phyloP scores from a whole-genome alignment of 352 stramenopile genomes.

The Phytopythium montanum region DNA sequence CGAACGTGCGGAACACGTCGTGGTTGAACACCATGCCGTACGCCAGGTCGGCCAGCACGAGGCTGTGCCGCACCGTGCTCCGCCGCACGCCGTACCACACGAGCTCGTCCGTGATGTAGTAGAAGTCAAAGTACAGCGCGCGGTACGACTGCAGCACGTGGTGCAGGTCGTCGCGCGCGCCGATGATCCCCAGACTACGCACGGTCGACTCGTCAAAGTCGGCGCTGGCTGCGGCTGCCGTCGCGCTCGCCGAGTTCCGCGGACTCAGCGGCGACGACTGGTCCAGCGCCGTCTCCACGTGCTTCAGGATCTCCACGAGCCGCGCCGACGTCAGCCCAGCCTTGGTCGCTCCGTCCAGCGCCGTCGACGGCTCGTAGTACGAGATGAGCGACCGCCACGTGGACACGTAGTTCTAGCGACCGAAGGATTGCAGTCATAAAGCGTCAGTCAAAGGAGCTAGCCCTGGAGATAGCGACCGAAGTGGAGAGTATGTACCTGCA shows the following conservation, averaged over 20 bases:
- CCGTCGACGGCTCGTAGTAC: conserved; percentile 44
- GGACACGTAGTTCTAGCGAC: conserved; percentile 66
- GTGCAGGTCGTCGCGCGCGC: conserved; percentile 42
- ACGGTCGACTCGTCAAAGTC: conserved; percentile 33
- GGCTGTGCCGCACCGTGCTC: conserved; percentile 75
- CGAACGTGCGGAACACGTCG: conserved; percentile 76
- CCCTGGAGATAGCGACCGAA: too few relatives aligned
- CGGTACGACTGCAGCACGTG: conserved; percentile 77
- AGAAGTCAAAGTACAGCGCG: conserved; percentile 87
- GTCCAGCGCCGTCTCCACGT: conserved; percentile 64
- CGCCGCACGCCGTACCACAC: conserved; percentile 85
- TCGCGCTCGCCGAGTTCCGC: conserved; percentile 31
- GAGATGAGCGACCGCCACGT: conserved; percentile 75
- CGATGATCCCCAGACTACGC: conserved; percentile 11
- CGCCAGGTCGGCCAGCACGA: conserved; percentile 76
- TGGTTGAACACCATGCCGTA: conserved; percentile 86
- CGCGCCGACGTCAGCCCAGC: conserved; percentile 19
- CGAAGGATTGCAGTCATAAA: background rate
- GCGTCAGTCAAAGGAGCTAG: conserved; percentile 3
- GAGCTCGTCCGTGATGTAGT: conserved; percentile 89
- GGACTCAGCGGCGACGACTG: conserved; percentile 66
- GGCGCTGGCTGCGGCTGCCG: conserved; percentile 13
- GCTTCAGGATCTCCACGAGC: conserved; percentile 49
- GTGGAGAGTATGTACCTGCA: conserved; percentile 49
- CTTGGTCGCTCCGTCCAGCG: conserved; percentile 18